Evolutionary conservation across 2,329 filamentous ascomycete species (phyloP), one percentile per base, ranked within the genome.

Genomic region (Ilyonectria destructans): DNA sequence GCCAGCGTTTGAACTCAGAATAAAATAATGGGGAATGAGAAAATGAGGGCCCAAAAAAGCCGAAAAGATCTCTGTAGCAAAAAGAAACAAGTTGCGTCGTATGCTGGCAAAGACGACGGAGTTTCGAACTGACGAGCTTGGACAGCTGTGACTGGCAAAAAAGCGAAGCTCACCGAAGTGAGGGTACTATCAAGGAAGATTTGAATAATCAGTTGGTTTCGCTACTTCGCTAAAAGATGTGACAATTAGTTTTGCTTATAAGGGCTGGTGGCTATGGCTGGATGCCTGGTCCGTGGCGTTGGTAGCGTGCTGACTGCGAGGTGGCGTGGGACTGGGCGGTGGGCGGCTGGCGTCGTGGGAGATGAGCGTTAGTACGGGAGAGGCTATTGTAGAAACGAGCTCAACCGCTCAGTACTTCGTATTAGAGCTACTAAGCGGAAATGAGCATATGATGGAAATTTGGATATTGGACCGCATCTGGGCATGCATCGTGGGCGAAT

Each of bases 131-230:
- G 19, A 23, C 8, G 31, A 17, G 12, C 40, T 35, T 19, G 37
- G 21, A 9, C 13, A 4, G 13, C 17, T 52, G 29, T 21, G 29
- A 49, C 45, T 17, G 52, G 40, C 40, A 63, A 67, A 67, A 67
- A 67, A 67, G 52, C 59, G 48, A 67, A 67, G 63, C 33, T n/a
- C 51, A 43, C 63, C 26, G 46, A 59, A 19, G 29, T 40, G 56
- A 35, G 26, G 8, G 8, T 33, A 33, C 12, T 33, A 26, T 61
- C 33, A 17, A n/a, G 17, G 8, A 60, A 8, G 9, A 12, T 49
- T 49, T 48, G 12, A 21, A 23, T 29, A 33, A 33, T 40, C 33
- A 23, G 5, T 26, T 26, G 9, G 31, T 10, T 33, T 33, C 31
- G 59, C 59, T 62, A 62, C 59, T 62, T 62, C 59, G 57, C 57